Evolutionary conservation across 1,284 basidiomycete species (phyloP).

Genomic region (Fomitopsis schrenkii): DNA sequence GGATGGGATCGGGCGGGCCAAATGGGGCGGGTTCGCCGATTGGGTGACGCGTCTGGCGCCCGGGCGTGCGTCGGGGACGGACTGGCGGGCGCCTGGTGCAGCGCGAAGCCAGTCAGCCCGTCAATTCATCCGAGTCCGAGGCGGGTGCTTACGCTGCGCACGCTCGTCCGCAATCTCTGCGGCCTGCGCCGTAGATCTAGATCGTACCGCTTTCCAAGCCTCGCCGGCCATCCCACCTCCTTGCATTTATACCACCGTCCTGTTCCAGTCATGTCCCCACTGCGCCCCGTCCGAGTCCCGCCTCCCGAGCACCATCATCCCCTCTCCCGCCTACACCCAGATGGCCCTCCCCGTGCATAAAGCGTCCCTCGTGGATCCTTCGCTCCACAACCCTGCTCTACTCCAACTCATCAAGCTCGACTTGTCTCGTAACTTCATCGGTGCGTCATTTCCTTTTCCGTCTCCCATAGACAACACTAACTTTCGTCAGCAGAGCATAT

Average conservation of each 20-base stretch:
- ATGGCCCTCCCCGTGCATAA: conserved; percentile 41
- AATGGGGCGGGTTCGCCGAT: background rate
- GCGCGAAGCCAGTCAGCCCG: background rate
- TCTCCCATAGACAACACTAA: background rate
- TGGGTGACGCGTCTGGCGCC: background rate
- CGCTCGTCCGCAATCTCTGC: background rate
- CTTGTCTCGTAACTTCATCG: conserved; percentile 53
- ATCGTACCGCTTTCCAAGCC: conserved; percentile 2
- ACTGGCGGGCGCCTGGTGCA: background rate
- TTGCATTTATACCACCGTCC: conserved; percentile 7
- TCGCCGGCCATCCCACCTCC: background rate
- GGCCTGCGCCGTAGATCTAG: background rate
- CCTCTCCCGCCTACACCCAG: conserved; percentile 5
- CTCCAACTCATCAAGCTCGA: conserved; percentile 61
- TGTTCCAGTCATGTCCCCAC: conserved; percentile 3
- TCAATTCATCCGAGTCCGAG: background rate
- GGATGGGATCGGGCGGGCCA: background rate
- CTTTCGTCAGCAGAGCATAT: conserved; percentile 49
- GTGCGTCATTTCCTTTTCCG: conserved; percentile 35
- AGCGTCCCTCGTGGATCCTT: conserved; percentile 59
- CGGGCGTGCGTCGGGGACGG: background rate
- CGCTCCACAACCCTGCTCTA: conserved; percentile 56
- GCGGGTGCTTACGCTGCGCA: background rate
- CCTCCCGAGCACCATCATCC: conserved; percentile 10
- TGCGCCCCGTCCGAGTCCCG: conserved; percentile 10